phyloP scores from a whole-genome alignment of 192 early-diverging fungal species.

The Jimgerdemannia flammicorona region DNA sequence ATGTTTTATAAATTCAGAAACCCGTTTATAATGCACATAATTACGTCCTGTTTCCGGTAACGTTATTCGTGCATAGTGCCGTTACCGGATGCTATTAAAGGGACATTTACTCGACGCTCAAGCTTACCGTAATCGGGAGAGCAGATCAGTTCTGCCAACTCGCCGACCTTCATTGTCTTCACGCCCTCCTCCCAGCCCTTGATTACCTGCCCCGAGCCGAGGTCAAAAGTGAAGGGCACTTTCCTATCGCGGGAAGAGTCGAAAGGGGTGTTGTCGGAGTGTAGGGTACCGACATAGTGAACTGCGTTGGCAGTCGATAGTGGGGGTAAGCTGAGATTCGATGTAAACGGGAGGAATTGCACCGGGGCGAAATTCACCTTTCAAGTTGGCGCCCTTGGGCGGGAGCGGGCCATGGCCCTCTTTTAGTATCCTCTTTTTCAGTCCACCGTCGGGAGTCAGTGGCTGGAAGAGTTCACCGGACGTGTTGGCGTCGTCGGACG shows the following conservation, averaged over 20 bases:
- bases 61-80: too few species aligned
- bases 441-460: background rate
- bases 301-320: background rate
- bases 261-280: conserved; percentile 31
- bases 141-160: conserved; percentile 87
- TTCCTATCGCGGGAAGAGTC: conserved; percentile 71
- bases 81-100: background rate
- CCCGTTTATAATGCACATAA: too few species aligned
- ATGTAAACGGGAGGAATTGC: background rate
- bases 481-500: too few species aligned
- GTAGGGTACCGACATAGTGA: background rate
- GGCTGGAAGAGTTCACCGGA: background rate
- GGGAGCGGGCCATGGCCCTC: background rate
- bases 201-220: conserved; percentile 82
- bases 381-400: background rate
- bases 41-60: too few species aligned
- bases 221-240: conserved; percentile 69
- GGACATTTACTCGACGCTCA: conserved; percentile 36
- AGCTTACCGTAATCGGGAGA: conserved; percentile 68
- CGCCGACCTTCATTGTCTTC: conserved; percentile 88
- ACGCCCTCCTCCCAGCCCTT: conserved; percentile 81
- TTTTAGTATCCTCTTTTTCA: background rate
- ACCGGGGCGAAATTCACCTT: background rate
- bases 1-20: background rate
- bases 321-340: background rate